Base-by-base conservation (phyloP, 257 asterid species). In the Jacaranda mimosifolia region DNA sequence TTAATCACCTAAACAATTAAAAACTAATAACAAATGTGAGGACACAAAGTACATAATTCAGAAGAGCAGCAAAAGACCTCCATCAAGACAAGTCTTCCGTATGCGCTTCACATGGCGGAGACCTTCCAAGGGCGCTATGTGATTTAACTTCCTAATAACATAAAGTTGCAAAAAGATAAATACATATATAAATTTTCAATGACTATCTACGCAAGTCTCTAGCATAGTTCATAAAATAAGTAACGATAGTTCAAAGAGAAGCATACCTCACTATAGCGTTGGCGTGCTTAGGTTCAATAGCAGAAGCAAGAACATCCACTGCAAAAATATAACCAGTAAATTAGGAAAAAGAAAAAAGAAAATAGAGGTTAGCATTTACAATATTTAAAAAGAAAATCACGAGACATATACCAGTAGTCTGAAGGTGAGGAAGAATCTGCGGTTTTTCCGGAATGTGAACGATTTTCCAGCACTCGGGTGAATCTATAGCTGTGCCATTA, bases 71-170 rank as follows among this genome's bases (percentile, higher is more conserved):
- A 36, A 70, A 17, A 68, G 74, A 91, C 96, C 99, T 85, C 85
- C 94, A 64, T 86, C 92, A 74, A 83, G 82, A 74, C 82, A 74
- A 70, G 79, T 80, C 90, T 87, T 95, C 67, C 78, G 85, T 39
- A 93, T 80, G 40, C 98, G 94, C 90, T 91, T 95, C 76, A 95
- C 97, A 79, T 95, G 99, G 77, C 93, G 96, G 77, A 91, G 89
- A 81, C 88, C 96, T 83, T 91, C 98, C 86, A 95, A 63, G 40
- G 98, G 97, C 35, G 96, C 92, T 73, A 87, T 80, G 45, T 83
- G 88, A 86, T 90, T 95, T 77, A 95, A 85, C 81, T 89, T 93
- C 92, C 97, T 93, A 64, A 66, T 59, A 83, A 60, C 52, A 77
- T 9, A 45, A 64, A 63, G 10, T 59, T 74, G 79, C 58, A 63